phyloP scores from a whole-genome alignment of 2,329 filamentous ascomycete species.

The Aspergillus pseudoglaucus region DNA sequence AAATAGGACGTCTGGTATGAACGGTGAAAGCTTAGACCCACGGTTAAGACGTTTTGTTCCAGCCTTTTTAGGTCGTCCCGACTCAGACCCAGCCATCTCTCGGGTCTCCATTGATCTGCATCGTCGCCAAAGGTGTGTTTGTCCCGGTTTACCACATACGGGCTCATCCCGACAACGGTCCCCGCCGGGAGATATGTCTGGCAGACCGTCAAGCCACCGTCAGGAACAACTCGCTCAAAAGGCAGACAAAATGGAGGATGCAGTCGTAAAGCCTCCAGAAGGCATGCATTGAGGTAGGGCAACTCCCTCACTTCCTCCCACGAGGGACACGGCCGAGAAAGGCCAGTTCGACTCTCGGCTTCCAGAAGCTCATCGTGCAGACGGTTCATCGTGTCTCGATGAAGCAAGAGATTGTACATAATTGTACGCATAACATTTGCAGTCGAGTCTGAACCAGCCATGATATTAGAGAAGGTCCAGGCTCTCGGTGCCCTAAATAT shows the following conservation, averaged over 20 bases:
- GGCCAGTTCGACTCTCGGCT: too few species aligned
- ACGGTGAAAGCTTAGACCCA: too few species aligned
- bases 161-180: neutral
- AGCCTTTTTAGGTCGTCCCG: too few species aligned
- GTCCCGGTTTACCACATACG: neutral
- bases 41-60: too few species aligned
- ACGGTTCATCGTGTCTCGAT: slow-evolving; percentile 24
- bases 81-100: neutral
- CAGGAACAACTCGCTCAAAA: slow-evolving; percentile 30
- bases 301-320: too few species aligned
- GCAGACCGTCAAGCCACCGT: slow-evolving; percentile 20
- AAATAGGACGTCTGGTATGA: too few species aligned
- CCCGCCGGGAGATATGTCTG: slow-evolving; percentile 30
- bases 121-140: neutral
- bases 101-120: neutral
- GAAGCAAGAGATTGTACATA: slow-evolving; percentile 33
- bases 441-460: slow-evolving; percentile 26
- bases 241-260: slow-evolving; percentile 30
- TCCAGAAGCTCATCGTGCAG: slow-evolving; percentile 39
- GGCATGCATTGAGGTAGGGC: slow-evolving; percentile 28
- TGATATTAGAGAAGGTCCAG: slow-evolving; percentile 24
- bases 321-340: too few species aligned
- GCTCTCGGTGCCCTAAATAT: slow-evolving; percentile 21
- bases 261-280: slow-evolving; percentile 34
- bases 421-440: slow-evolving; percentile 35